Evolutionary conservation across 352 stramenopile species (phyloP).

Genomic region (Globisporangium middletonii): DNA sequence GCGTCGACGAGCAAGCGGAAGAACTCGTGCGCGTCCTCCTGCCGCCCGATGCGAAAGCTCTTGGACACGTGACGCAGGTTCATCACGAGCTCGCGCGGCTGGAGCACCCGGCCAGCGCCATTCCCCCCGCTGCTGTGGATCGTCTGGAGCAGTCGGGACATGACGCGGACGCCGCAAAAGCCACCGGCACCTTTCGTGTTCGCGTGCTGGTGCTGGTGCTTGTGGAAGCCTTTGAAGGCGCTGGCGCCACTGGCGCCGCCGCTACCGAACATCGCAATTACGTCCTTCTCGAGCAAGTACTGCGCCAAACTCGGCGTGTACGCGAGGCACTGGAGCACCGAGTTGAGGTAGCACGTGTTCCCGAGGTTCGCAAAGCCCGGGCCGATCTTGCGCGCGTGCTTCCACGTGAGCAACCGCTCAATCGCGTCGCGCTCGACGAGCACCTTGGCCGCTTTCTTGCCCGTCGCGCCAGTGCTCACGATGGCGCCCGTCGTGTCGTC

Average conservation of each 20-base stretch:
- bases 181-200: slow-evolving; percentile 9
- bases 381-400: slow-evolving; percentile 68
- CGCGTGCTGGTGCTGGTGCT: slow-evolving; percentile 19
- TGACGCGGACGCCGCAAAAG: slow-evolving; percentile 58
- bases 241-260: slow-evolving; percentile 11
- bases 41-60: slow-evolving; percentile 80
- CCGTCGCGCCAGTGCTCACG: background rate
- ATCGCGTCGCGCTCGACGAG: slow-evolving; percentile 40
- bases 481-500: slow-evolving; percentile 18
- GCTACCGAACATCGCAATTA: slow-evolving; percentile 25
- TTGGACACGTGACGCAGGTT: slow-evolving; percentile 84
- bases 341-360: slow-evolving; percentile 96
- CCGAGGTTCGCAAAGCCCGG: slow-evolving; percentile 87
- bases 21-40: slow-evolving; percentile 92
- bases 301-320: slow-evolving; percentile 81
- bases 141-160: slow-evolving; percentile 59
- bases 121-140: slow-evolving; percentile 32
- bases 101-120: slow-evolving; percentile 38
- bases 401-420: slow-evolving; percentile 52
- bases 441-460: slow-evolving; percentile 22
- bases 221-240: background rate
- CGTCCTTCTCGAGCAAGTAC: slow-evolving; percentile 80
- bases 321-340: slow-evolving; percentile 85
- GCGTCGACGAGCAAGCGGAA: slow-evolving; percentile 84
- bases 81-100: slow-evolving; percentile 78